Evolutionary conservation across 345 rosid species (phyloP).

Genomic region (Angophora floribunda): DNA sequence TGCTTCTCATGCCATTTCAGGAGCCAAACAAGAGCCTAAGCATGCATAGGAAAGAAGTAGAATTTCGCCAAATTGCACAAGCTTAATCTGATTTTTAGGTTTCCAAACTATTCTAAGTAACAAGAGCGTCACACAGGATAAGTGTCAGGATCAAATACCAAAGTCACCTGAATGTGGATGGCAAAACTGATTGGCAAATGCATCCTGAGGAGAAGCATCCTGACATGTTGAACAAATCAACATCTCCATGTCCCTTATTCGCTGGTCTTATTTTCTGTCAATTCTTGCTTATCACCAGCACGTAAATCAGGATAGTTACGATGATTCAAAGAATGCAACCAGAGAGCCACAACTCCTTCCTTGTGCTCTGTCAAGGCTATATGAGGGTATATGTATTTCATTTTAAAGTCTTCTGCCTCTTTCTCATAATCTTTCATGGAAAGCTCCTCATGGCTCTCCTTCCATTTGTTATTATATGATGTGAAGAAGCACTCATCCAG

Average conservation of each 20-base stretch:
- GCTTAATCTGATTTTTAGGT: not conserved
- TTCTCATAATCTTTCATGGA: conserved; percentile 68
- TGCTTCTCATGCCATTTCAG: not conserved
- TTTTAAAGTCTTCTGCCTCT: conserved; percentile 72
- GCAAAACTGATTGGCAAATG: not conserved
- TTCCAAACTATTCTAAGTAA: not conserved
- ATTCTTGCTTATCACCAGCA: not conserved
- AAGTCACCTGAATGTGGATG: not conserved
- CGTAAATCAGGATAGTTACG: conserved; percentile 72
- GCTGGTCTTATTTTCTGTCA: not conserved
- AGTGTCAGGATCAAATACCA: not conserved
- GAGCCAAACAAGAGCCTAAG: not conserved
- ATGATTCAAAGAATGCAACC: conserved; percentile 91
- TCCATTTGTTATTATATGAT: conserved; percentile 77
- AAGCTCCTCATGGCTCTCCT: conserved; percentile 75
- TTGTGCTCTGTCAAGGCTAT: conserved; percentile 70
- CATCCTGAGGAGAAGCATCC: not conserved
- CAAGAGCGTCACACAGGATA: not conserved
- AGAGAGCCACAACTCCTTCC: conserved; percentile 73
- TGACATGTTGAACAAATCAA: not conserved
- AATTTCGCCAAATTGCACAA: not conserved
- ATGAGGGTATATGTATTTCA: conserved; percentile 78
- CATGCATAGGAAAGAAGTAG: not conserved
- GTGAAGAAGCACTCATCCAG: conserved; percentile 88
- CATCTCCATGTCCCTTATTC: not conserved